Evolutionary conservation across 208 protist genomes (phyloP), one percentile per base, ranked within the genome.

Genomic region (Trypanosoma congolense): DNA sequence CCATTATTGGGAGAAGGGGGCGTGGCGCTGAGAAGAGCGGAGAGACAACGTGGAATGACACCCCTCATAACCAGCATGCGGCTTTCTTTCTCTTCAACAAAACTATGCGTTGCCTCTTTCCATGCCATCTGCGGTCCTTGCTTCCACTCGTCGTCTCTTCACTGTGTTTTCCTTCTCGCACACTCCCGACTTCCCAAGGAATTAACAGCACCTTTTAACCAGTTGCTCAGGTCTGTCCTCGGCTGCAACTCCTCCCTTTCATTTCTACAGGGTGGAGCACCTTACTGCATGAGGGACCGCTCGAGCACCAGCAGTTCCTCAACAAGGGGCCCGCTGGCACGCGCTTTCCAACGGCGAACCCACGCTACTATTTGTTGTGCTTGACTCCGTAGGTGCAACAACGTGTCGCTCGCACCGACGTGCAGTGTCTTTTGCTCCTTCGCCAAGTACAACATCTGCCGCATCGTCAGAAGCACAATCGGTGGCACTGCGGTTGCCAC

Each of bases 361-460:
- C 82, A 86, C 46, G 60, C 56, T 12, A 53, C 55, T 48, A 90
- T 49, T n/a, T 31, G 40, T 56, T 75, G 71, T 73, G 75, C 79
- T n/a, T 56, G 65, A 48, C 71, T 72, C 26, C 73, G 52, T 29
- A 86, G 51, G 29, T 36, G 29, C 16, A 28, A 30, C 22, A 47
- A 38, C 18, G 61, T 55, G 8, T 4, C 31, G 19, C 36, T 25
- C 19, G 56, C 61, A 2, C 50, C 52, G 5, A 38, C 48, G 2
- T 50, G 33, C 62, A 38, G 26, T 38, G 46, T 12, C 30, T 18
- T 48, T 42, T 69, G 53, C 49, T n/a, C 35, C 31, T 72, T 52
- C 25, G 64, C 58, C 8, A 74, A 48, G 26, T 43, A 46, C 36
- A 31, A 45, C n/a, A 72, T 68, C 10, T 47, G 55, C n/a, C 55